These are phyloP conservation scores for Collybia sp. DNA, from an alignment of 768 basidiomycete species.

Conservation along the genomic window DNA sequence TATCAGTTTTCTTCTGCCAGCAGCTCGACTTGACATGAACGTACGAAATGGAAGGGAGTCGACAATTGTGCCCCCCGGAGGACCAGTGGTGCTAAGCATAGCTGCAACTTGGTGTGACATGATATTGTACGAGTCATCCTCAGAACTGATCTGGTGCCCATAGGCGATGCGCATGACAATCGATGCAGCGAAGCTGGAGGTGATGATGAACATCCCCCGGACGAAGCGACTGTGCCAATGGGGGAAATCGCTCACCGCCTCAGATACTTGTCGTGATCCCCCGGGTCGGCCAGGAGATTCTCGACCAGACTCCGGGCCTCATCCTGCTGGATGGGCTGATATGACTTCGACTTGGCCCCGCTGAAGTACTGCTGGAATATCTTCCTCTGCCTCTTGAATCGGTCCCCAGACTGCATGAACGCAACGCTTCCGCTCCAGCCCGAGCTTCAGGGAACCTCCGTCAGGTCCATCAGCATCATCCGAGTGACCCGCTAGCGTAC, in stretches of 20 bases:
- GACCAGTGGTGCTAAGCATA: constrained; percentile 2
- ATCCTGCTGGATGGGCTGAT: neutral
- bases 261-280: neutral
- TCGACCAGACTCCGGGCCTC: neutral
- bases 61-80: constrained; percentile 7
- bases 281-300: neutral
- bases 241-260: no score
- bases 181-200: no score
- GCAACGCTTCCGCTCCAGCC: neutral
- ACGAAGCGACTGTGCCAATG: neutral
- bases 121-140: constrained; percentile 10
- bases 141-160: constrained; percentile 9
- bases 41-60: constrained; percentile 13
- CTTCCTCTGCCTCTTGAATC: neutral
- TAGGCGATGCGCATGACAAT: constrained; percentile 10
- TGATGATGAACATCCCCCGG: no score
- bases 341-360: no score
- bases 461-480: neutral
- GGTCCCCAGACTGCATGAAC: neutral
- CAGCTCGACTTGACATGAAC: neutral
- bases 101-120: constrained; percentile 5
- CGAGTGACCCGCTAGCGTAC: neutral
- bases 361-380: neutral
- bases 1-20: neutral
- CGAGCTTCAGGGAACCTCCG: neutral